Evolutionary conservation across 768 basidiomycete genomes (phyloP), one percentile per base, ranked within the genome.

Genomic region (Strobilomyces echinocephalus): DNA sequence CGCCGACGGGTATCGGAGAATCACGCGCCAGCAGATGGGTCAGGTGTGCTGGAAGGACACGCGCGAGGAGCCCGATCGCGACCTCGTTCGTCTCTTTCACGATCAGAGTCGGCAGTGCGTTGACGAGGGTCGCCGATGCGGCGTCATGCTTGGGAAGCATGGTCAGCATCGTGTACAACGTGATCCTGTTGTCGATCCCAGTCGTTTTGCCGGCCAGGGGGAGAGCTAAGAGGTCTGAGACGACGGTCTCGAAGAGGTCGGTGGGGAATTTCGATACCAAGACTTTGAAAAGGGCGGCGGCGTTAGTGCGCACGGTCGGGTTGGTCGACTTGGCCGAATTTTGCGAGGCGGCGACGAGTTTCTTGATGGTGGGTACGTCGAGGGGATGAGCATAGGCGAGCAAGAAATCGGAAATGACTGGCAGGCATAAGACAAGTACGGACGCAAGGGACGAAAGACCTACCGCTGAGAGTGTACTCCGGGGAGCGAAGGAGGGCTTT

Each of bases 151-250:
- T 75, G 0, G 73, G 69, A 1, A 93, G 56, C 47, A 64, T 64
- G 2, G 76, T 71, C 2, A 93, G 76, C 84, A 98, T 91, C 1
- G 81, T 77, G 70, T 91, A 95, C 9, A 98, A 74, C 0, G 87
- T 76, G 5, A 84, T 68, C 16, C 95, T 84, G 66, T 98, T 93
- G 52, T 95, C 95, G 2, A 88, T 79, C 2, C 92, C 91, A 1
- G 85, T 73, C 0, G 93, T 90, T 74, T 97, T 99, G 20, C 91
- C 88, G 0, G 84, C 69, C 60, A 87, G 85, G 2, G 92, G 88
- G 0, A 92, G 76, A n/a, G 74, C 72, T 10, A 93, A 72, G 5
- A 93, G 68, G 57, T 95, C 91, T 9, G 74, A 74, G 2, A 84
- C 77, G 11, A 83, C 77, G 1, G 74, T 56, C 7, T 75, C 72